A percentile compares a stretch with the other conserved stretches of the same genome.
Evolutionary conservation across 2,329 filamentous ascomycete species (phyloP).

Genomic region (Clarireedia monteithiana): DNA sequence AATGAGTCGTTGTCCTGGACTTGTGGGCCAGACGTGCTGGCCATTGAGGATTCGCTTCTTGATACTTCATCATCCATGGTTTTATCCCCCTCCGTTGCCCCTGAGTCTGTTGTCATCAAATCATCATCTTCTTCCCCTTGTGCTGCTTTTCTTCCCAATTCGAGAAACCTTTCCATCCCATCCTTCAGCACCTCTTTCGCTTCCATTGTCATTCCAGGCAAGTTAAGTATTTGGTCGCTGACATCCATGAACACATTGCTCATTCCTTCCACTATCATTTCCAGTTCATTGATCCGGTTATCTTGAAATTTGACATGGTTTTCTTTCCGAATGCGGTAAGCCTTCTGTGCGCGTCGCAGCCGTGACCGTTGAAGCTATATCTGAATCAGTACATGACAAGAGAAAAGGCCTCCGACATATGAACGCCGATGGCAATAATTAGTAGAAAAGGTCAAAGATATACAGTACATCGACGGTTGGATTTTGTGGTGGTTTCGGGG

Average conservation of each 20-base stretch:
- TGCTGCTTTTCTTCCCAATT: background rate
- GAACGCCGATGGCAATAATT: background rate
- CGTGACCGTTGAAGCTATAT: conserved; percentile 11
- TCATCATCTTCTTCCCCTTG: background rate
- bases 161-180: conserved; percentile 11
- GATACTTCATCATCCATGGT: background rate
- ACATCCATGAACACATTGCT: conserved; percentile 12
- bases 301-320: conserved; percentile 8
- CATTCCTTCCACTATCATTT: conserved; percentile 16
- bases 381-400: background rate
- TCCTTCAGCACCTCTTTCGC: conserved; percentile 2
- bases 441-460: background rate
- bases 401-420: too few species aligned
- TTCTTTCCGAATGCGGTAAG: conserved; percentile 13
- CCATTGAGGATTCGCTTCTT: too few species aligned
- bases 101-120: background rate
- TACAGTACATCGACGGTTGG: background rate
- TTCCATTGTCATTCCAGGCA: background rate
- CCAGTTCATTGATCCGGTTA: conserved; percentile 9
- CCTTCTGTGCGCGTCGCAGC: conserved; percentile 7
- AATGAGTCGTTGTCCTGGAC: too few species aligned
- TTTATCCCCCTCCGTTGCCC: background rate
- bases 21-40: too few species aligned
- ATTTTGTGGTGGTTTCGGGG: background rate
- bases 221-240: conserved; percentile 9